phyloP scores from a whole-genome alignment of 495 filamentous ascomycete species.

The Penicillium turbatum region DNA sequence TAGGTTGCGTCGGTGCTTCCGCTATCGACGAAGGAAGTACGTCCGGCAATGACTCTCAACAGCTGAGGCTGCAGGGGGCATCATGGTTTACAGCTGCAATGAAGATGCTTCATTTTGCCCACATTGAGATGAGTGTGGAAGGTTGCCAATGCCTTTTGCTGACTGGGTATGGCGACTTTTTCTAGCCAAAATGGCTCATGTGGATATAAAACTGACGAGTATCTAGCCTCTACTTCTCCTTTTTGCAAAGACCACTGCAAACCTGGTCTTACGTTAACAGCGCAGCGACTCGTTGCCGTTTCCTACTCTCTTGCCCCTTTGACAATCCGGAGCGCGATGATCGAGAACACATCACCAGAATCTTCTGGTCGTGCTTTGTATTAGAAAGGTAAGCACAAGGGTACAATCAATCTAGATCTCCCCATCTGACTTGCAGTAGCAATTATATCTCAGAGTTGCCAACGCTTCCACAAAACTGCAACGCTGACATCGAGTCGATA shows the following conservation, averaged over 20 bases:
- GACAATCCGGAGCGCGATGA: slow-evolving; percentile 4
- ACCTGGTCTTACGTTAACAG: slow-evolving; percentile 12
- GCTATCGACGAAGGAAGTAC: neutral
- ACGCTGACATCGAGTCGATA: slow-evolving; percentile 8
- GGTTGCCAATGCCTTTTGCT: slow-evolving; percentile 9
- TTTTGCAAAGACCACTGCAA: slow-evolving; percentile 8
- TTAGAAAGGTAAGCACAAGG: neutral
- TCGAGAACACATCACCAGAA: slow-evolving; percentile 4
- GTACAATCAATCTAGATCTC: neutral
- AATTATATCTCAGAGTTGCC: slow-evolving; percentile 11
- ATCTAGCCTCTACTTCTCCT: slow-evolving; percentile 7
- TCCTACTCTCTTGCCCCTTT: slow-evolving; percentile 4
- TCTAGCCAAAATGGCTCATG: neutral
- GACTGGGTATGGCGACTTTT: neutral
- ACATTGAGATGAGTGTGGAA: slow-evolving; percentile 8
- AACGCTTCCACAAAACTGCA: slow-evolving; percentile 8
- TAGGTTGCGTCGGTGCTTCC: slow-evolving; percentile 7
- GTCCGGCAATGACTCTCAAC: neutral
- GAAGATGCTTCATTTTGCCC: slow-evolving; percentile 8
- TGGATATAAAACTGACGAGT: neutral
- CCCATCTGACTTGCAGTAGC: neutral
- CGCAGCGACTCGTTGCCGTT: slow-evolving; percentile 6
- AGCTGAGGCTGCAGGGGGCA: neutral
- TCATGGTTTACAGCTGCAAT: slow-evolving; percentile 10
- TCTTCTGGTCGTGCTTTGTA: slow-evolving; percentile 12